A percentile compares a stretch with the other conserved stretches of the same genome.
Evolutionary conservation across 805 yeast species (phyloP).

Genomic region (Millerozyma miso): DNA sequence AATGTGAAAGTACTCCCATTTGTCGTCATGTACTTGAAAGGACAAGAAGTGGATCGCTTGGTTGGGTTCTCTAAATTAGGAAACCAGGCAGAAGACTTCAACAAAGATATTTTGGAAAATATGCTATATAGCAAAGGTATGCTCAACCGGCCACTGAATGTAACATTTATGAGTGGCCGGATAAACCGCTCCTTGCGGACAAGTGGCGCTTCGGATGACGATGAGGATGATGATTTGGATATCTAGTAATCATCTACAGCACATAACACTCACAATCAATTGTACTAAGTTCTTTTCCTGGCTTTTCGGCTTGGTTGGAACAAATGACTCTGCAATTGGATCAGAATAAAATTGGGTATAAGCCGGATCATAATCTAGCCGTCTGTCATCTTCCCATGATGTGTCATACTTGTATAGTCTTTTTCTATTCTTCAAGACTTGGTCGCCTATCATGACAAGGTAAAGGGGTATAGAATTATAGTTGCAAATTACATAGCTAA

Average conservation of each 20-base stretch:
- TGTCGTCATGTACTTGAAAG: conserved; percentile 56
- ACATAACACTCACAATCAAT: neutral
- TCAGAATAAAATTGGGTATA: too few species aligned
- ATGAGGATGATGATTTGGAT: conserved; percentile 11
- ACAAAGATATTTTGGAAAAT: conserved; percentile 45
- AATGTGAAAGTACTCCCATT: conserved; percentile 68
- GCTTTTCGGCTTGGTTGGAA: neutral
- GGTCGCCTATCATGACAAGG: conserved; percentile 13
- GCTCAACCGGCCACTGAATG: conserved; percentile 11
- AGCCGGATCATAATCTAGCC: too few species aligned
- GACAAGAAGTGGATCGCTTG: conserved; percentile 54
- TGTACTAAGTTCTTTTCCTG: too few species aligned
- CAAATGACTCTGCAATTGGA: neutral
- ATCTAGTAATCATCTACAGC: conserved; percentile 2
- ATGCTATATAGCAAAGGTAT: conserved; percentile 13
- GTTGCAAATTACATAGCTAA: neutral
- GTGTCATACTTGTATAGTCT: too few species aligned
- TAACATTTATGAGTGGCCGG: too few species aligned
- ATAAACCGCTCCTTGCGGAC: too few species aligned
- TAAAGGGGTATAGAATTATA: neutral
- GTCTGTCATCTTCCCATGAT: too few species aligned
- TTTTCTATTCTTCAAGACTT: conserved; percentile 7
- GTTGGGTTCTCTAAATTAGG: conserved; percentile 69
- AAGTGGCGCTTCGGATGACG: conserved; percentile 1
- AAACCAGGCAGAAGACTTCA: conserved; percentile 42